Conservation (phyloP, 169 alveolate species). For the Eimeria necatrix region DNA sequence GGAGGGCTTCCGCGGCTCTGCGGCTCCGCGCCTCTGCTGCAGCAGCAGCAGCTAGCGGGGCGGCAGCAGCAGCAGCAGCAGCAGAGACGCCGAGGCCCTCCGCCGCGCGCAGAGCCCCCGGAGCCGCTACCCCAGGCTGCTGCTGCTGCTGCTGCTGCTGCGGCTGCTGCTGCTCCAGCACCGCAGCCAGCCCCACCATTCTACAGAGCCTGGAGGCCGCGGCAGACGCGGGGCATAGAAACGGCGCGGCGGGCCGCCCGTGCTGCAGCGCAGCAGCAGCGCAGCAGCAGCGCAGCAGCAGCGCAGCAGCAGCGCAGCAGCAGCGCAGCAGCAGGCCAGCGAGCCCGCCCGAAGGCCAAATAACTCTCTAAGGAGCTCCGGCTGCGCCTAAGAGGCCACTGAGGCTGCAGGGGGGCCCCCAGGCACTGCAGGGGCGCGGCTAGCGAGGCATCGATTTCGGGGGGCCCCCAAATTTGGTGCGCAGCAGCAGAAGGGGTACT, state of each 20-base stretch:
- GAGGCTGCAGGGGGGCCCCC: constrained; percentile 3
- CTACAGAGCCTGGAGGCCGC: neutral
- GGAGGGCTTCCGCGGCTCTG: neutral
- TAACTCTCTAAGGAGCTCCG: too few species aligned
- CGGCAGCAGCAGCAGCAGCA: neutral
- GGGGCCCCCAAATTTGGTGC: neutral
- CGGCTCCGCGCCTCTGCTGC: neutral
- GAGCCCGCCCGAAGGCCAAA: neutral
- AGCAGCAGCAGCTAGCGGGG: too few species aligned
- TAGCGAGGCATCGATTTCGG: too few species aligned
- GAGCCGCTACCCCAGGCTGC: neutral
- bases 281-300: neutral
- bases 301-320: neutral
- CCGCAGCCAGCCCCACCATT: constrained; percentile 50
- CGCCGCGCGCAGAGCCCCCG: constrained; percentile 13
- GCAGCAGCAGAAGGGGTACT: neutral
- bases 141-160: neutral
- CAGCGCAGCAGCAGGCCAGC: neutral
- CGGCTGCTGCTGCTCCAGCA: constrained; percentile 17
- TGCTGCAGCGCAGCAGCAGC: constrained; percentile 6
- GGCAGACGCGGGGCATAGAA: neutral
- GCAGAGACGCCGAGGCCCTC: constrained; percentile 5
- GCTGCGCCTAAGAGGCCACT: neutral
- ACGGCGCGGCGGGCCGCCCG: neutral
- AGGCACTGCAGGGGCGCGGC: neutral